Conservation (phyloP, 1,284 basidiomycete genomes). For the Papiliotrema fonsecae region DNA sequence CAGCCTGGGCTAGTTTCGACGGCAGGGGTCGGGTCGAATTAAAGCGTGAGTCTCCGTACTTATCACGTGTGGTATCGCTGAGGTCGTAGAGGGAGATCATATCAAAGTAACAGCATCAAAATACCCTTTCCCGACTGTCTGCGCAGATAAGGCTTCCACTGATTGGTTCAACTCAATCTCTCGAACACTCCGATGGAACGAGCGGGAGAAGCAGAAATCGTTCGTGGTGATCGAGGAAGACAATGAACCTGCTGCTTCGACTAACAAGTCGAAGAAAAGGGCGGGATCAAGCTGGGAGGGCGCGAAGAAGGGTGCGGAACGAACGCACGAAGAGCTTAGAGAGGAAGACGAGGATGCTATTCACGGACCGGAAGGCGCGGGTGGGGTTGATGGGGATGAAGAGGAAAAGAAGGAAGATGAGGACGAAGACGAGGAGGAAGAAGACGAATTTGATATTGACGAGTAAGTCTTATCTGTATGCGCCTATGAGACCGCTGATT, state of each 20-base stretch:
- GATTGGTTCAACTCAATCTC: slow-evolving; percentile 99
- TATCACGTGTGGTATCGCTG: background rate
- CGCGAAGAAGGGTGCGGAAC: slow-evolving; percentile 47
- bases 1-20: slow-evolving; percentile 98
- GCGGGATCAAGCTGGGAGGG: slow-evolving; percentile 6
- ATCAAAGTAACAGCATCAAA: slow-evolving; percentile 98
- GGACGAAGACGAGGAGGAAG: slow-evolving; percentile 55
- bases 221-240: slow-evolving; percentile 96
- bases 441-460: slow-evolving; percentile 84
- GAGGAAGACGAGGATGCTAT: slow-evolving; percentile 53
- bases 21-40: slow-evolving; percentile 94
- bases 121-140: slow-evolving; percentile 98
- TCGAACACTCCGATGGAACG: slow-evolving; percentile 96
- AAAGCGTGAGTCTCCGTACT: slow-evolving; percentile 61
- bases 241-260: slow-evolving; percentile 39
- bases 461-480: slow-evolving; percentile 59
- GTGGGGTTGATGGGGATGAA: slow-evolving; percentile 46
- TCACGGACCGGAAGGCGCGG: slow-evolving; percentile 6
- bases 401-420: slow-evolving; percentile 54
- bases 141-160: slow-evolving; percentile 91
- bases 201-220: slow-evolving; percentile 92
- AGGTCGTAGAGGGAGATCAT: slow-evolving; percentile 83
- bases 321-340: slow-evolving; percentile 50
- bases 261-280: slow-evolving; percentile 19
- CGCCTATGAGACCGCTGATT: slow-evolving; percentile 45